A percentile compares a stretch with the other conserved stretches of the same genome.
These are phyloP conservation scores for Neonectria sp. DNA, from an alignment of 2,329 filamentous ascomycete species.

Conservation along the genomic window DNA sequence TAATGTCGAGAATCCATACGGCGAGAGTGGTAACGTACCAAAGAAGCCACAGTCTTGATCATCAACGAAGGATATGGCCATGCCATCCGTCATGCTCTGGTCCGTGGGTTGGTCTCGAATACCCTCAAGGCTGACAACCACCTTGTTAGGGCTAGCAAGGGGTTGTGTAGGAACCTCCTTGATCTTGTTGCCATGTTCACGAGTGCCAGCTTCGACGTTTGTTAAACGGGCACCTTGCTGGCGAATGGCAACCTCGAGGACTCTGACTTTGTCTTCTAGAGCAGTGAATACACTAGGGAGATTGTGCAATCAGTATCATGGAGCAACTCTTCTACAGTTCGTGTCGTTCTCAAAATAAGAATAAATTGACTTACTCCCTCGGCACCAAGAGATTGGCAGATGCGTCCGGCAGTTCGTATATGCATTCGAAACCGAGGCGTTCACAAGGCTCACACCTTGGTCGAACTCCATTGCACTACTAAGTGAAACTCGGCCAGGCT, in stretches of 20 bases:
- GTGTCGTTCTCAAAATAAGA: too few relatives aligned
- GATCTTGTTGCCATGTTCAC: neutral
- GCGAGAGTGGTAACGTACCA: slow-evolving; percentile 13
- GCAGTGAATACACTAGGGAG: slow-evolving; percentile 20
- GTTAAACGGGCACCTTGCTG: slow-evolving; percentile 26
- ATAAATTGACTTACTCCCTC: slow-evolving; percentile 15
- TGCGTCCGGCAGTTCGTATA: slow-evolving; percentile 30
- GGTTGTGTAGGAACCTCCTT: neutral
- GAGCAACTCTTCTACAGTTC: neutral
- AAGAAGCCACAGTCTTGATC: slow-evolving; percentile 36
- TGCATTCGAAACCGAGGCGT: slow-evolving; percentile 31
- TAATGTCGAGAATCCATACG: neutral
- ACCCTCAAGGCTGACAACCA: slow-evolving; percentile 23
- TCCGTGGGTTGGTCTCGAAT: slow-evolving; percentile 23
- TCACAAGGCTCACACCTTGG: slow-evolving; percentile 30
- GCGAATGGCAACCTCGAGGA: slow-evolving; percentile 16
- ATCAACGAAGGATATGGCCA: slow-evolving; percentile 33
- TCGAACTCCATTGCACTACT: slow-evolving; percentile 30
- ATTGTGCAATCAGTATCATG: neutral
- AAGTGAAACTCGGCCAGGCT: neutral
- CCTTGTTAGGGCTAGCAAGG: neutral
- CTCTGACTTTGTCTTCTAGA: slow-evolving; percentile 27
- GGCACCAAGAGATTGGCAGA: slow-evolving; percentile 27
- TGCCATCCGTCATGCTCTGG: slow-evolving; percentile 34
- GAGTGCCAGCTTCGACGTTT: neutral